These are phyloP conservation scores for Botrytis elliptica DNA, from an alignment of 2,329 filamentous ascomycete genomes.

Conservation along the genomic window DNA sequence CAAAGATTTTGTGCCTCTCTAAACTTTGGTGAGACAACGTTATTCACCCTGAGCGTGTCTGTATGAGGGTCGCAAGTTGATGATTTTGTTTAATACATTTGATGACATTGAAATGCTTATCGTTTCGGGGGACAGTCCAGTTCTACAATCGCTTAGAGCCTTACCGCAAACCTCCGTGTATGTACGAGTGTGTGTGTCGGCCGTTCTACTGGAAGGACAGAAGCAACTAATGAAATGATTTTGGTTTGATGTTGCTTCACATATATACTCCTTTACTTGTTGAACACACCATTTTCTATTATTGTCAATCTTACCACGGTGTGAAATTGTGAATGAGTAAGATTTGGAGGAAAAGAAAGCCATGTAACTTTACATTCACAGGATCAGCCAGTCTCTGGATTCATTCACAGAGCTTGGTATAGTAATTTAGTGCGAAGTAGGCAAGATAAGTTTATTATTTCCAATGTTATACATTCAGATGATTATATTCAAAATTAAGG, in stretches of 20 bases:
- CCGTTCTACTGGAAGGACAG: not conserved
- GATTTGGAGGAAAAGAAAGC: not conserved
- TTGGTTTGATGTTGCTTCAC: not conserved
- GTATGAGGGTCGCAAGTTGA: not conserved
- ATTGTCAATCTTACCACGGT: not conserved
- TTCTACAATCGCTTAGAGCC: constrained; percentile 11
- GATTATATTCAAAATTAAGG: not conserved
- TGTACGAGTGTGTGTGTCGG: not conserved
- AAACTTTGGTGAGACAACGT: not conserved
- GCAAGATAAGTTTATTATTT: not conserved
- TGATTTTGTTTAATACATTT: not conserved
- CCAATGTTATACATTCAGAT: not conserved
- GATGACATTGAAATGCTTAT: constrained; percentile 5
- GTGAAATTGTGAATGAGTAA: not conserved
- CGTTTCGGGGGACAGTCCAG: not conserved
- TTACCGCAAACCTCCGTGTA: not conserved
- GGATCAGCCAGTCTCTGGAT: not conserved
- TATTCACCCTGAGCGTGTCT: not conserved
- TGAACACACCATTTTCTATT: not conserved
- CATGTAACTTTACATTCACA: not conserved
- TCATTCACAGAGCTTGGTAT: not conserved
- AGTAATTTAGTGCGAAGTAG: not conserved
- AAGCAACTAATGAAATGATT: not conserved
- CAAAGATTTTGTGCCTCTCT: not conserved
- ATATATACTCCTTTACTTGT: not conserved